These are phyloP conservation scores for Fusarium coffeatum DNA, from an alignment of 2,329 filamentous ascomycete species.

Conservation along the genomic window DNA sequence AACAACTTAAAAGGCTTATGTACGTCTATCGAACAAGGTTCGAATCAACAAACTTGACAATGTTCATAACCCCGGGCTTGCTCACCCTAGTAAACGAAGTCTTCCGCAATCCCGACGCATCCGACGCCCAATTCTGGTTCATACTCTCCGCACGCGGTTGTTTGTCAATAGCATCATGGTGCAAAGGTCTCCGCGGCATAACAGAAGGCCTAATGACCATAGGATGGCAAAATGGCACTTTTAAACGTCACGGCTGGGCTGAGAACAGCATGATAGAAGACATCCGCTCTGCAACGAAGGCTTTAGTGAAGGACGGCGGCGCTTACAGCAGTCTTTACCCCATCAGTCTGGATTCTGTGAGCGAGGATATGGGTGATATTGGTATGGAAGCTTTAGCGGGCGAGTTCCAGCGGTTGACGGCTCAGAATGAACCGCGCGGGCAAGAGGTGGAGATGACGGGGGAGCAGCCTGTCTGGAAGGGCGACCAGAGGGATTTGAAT, in stretches of 20 bases:
- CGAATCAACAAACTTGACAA: constrained; percentile 12
- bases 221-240: constrained; percentile 13
- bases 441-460: neutral
- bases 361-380: constrained; percentile 10
- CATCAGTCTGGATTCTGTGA: constrained; percentile 7
- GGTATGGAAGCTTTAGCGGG: constrained; percentile 14
- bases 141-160: constrained; percentile 3
- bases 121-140: constrained; percentile 20
- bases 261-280: constrained; percentile 13
- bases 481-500: constrained; percentile 8
- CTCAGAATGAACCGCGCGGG: neutral
- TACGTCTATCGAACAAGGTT: constrained; percentile 15
- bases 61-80: constrained; percentile 7
- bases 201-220: constrained; percentile 19
- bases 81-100: constrained; percentile 12
- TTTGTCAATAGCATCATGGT: constrained; percentile 11
- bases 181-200: constrained; percentile 8
- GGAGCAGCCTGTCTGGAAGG: constrained; percentile 2
- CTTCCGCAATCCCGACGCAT: neutral
- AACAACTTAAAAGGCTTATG: constrained; percentile 6
- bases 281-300: neutral
- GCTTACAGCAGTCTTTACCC: constrained; percentile 19
- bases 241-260: neutral
- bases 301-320: neutral
- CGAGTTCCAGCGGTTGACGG: neutral